Evolutionary conservation across 768 basidiomycete genomes (phyloP), one percentile per base, ranked within the genome.

Genomic region (Mycena floridula): DNA sequence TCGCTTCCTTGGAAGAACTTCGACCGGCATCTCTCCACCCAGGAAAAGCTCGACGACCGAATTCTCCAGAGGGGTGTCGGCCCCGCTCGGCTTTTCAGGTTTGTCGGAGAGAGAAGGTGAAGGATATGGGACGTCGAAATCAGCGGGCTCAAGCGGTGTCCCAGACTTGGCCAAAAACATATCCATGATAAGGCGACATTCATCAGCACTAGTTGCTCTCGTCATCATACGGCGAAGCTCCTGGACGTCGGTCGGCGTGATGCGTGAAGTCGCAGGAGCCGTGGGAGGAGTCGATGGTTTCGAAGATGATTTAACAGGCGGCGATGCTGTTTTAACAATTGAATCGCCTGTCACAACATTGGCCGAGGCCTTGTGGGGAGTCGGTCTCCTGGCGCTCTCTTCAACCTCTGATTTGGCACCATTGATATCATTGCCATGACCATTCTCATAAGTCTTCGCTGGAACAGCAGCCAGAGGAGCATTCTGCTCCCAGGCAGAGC

Each of bases 101-200:
- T 55, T 36, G 44, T 70, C 63, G 37, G 60, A 68, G 27, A 66
- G 61, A 7, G 67, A 57, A 21, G 66, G 65, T 1, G 68, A 59
- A 20, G 67, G 59, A 42, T 61, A 57, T 11, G 66, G 52, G 37
- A 59, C 58, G 9, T 58, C 56, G 24, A 60, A 59, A 38, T 55
- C 55, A 36, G 64, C 57, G 21, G 59, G 49, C 25, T 67, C 64
- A 18, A 58, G 18, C 9, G 63, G 43, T 36, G 72, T 70, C 15
- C 78, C 79, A 42, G 73, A 72, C 50, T 79, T 80, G 11, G 79
- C 72, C 46, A 95, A 67, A 65, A 88, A 85, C 70, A 90, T 86
- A 50, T 89, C 84, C 23, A 91, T 72, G 45, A 94, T 80, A 35
- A 93, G 68, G 41, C 87, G 85, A 58, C 90, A 92, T 66, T 95